Evolutionary conservation across 768 basidiomycete species (phyloP).

Genomic region (Lactarius sanguifluus): DNA sequence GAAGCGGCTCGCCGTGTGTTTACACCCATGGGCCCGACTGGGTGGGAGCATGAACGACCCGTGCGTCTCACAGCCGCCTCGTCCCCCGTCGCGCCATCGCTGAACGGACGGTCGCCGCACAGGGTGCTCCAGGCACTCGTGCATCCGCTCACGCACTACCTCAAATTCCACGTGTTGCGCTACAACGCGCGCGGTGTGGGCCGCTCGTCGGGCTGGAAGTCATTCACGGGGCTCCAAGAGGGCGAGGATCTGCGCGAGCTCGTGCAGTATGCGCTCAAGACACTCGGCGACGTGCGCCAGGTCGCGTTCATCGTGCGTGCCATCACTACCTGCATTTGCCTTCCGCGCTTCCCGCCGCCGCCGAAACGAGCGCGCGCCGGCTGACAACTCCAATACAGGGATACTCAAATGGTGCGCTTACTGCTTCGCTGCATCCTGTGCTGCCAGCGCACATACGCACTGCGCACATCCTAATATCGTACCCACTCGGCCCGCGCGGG

Average conservation of each 20-base stretch:
- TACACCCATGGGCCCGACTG: conserved; percentile 87
- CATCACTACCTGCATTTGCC: not conserved
- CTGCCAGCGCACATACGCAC: conserved; percentile 51
- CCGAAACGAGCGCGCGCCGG: too few relatives aligned
- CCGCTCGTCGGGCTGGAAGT: conserved; percentile 66
- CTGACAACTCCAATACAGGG: conserved; percentile 46
- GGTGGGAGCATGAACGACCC: conserved; percentile 76
- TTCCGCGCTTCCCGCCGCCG: not conserved
- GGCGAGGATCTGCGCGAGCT: conserved; percentile 66
- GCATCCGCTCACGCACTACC: conserved; percentile 42
- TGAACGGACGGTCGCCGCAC: not conserved
- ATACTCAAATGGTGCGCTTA: conserved; percentile 79
- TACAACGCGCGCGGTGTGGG: conserved; percentile 84
- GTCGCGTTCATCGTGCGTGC: conserved; percentile 62
- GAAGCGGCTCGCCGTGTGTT: conserved; percentile 61
- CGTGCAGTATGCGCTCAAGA: conserved; percentile 52
- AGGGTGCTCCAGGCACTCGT: conserved; percentile 50
- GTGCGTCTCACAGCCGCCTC: conserved; percentile 45
- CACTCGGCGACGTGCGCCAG: conserved; percentile 44
- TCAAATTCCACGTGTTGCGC: conserved; percentile 57
- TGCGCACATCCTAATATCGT: conserved; percentile 70
- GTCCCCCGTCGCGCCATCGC: not conserved
- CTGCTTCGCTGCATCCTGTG: conserved; percentile 63
- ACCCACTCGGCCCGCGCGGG: conserved; percentile 66
- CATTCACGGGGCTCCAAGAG: conserved; percentile 71